Percentiles rank a stretch among this genome's conserved stretches.
Conservation (phyloP, 2,329 filamentous ascomycete species). For the Torrubiellomyces zombiae region DNA sequence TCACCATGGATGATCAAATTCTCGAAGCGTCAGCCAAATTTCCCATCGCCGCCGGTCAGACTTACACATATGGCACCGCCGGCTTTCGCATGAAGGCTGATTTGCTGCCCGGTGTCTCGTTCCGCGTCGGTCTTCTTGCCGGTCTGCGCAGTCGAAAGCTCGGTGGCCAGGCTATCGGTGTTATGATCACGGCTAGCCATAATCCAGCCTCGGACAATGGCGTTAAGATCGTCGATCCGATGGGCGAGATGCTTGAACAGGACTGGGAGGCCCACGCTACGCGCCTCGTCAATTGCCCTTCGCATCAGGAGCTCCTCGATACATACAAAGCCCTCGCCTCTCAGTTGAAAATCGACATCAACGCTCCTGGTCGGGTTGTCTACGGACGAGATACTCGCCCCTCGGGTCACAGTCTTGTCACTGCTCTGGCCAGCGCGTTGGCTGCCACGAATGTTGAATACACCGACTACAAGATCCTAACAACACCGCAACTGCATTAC, state of each 20-base stretch:
- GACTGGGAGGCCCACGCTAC: conserved; percentile 89
- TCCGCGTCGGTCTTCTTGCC: conserved; percentile 79
- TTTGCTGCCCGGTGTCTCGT: conserved; percentile 80
- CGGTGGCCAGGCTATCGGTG: conserved; percentile 77
- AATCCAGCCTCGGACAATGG: conserved; percentile 84
- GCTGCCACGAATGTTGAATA: conserved; percentile 58
- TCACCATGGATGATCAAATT: conserved; percentile 36
- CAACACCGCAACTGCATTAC: conserved; percentile 96
- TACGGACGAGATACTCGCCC: conserved; percentile 87
- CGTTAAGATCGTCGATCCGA: conserved; percentile 89
- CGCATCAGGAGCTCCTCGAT: conserved; percentile 57
- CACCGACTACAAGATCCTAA: conserved; percentile 78
- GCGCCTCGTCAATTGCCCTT: conserved; percentile 67
- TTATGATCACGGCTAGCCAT: conserved; percentile 93
- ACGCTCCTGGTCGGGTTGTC: conserved; percentile 59
- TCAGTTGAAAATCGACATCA: conserved; percentile 59
- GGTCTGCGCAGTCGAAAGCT: conserved; percentile 80
- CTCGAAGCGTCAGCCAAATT: conserved; percentile 45
- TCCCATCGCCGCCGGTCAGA: conserved; percentile 36
- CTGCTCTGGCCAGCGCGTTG: conserved; percentile 63
- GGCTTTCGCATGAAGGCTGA: conserved; percentile 57
- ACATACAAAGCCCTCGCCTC: conserved; percentile 62
- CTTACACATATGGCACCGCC: conserved; percentile 50
- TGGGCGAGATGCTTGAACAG: conserved; percentile 95
- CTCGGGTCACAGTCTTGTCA: conserved; percentile 70